These are phyloP conservation scores for Purpureocillium lavendulum DNA, from an alignment of 2,329 filamentous ascomycete species.

Conservation along the genomic window DNA sequence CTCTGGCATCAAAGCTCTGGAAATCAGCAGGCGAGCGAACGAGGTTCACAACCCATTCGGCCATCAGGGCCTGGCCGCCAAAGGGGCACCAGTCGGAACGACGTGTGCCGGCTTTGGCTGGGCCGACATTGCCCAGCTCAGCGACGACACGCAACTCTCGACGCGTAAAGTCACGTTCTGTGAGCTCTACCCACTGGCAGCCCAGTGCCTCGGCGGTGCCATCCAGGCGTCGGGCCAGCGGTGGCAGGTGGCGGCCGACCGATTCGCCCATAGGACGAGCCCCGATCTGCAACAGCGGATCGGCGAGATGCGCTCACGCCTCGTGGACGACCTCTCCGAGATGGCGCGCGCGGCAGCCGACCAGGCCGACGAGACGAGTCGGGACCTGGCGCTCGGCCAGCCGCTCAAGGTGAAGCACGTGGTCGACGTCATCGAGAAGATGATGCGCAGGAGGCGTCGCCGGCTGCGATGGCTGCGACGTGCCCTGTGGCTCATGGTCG, in stretches of 20 bases:
- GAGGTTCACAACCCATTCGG: constrained; percentile 29
- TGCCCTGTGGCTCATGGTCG: constrained; percentile 71
- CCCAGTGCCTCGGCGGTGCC: constrained; percentile 39
- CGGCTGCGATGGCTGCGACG: constrained; percentile 67
- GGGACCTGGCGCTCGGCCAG: constrained; percentile 67
- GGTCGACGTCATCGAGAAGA: constrained; percentile 68
- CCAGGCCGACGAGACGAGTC: constrained; percentile 69
- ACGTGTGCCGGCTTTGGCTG: constrained; percentile 22
- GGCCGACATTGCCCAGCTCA: constrained; percentile 34
- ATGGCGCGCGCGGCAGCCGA: constrained; percentile 63
- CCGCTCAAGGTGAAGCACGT: constrained; percentile 75
- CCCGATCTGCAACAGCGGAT: constrained; percentile 42
- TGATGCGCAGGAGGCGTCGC: constrained; percentile 59
- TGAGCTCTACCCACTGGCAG: constrained; percentile 43
- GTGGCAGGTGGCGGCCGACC: constrained; percentile 53
- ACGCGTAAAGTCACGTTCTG: constrained; percentile 28
- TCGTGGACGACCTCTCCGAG: constrained; percentile 45
- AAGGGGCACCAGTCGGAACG: constrained; percentile 13
- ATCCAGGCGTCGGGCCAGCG: constrained; percentile 38
- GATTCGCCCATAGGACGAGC: constrained; percentile 48
- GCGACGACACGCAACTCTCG: constrained; percentile 23
- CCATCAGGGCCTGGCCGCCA: constrained; percentile 8
- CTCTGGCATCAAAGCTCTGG: constrained; percentile 83
- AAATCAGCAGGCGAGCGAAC: constrained; percentile 62
- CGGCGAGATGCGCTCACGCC: constrained; percentile 35